Percentiles rank a stretch among this genome's conserved stretches.
Conservation (phyloP, 306 rosid species). For the Cucurbita maxima region DNA sequence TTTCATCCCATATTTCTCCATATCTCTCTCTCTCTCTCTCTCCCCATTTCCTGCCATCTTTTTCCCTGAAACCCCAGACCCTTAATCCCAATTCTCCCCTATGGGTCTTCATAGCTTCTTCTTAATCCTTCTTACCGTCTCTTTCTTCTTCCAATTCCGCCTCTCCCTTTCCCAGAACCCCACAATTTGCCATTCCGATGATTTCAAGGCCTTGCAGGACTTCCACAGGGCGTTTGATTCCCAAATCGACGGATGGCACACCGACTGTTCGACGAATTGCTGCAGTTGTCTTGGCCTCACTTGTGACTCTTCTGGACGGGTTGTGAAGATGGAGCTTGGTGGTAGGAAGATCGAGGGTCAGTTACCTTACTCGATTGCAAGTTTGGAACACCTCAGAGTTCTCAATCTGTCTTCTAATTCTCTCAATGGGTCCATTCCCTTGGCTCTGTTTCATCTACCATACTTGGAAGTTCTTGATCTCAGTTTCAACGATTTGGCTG, state of each 20-base stretch:
- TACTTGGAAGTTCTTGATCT: conserved; percentile 13
- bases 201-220: conserved; percentile 11
- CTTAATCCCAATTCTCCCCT: background rate
- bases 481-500: conserved; percentile 8
- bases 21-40: background rate
- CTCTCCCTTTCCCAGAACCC: conserved; percentile 9
- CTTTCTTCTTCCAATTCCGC: background rate
- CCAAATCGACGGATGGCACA: conserved; percentile 8
- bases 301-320: conserved; percentile 8
- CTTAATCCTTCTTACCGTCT: background rate
- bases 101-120: background rate
- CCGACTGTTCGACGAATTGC: conserved; percentile 10
- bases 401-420: conserved; percentile 16
- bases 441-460: conserved; percentile 1
- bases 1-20: background rate
- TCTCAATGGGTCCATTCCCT: background rate
- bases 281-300: conserved; percentile 17
- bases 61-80: background rate
- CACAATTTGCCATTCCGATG: conserved; percentile 13
- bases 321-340: conserved; percentile 13
- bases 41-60: background rate
- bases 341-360: background rate
- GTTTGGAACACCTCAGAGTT: conserved; percentile 7
- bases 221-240: conserved; percentile 9
- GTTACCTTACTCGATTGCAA: conserved; percentile 7